Evolutionary conservation across 2,329 filamentous ascomycete species (phyloP).

Genomic region (Epichloe scottii): DNA sequence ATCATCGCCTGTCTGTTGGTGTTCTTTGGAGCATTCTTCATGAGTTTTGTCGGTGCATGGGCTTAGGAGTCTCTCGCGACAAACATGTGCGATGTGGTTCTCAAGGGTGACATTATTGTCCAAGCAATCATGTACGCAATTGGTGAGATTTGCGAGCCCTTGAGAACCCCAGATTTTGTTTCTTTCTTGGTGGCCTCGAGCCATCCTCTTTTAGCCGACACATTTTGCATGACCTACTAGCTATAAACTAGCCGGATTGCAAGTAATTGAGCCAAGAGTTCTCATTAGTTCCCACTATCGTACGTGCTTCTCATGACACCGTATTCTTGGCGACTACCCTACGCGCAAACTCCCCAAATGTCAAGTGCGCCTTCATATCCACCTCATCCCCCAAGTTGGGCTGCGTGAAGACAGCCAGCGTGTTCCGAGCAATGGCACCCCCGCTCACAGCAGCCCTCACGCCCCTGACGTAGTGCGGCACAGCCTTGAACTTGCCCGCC

Average conservation of each 20-base stretch:
- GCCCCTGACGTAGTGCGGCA: conserved; percentile 88
- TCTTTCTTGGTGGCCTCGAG: background rate
- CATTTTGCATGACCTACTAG: too few species aligned
- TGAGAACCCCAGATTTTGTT: background rate
- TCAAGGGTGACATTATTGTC: background rate
- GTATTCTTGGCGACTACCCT: conserved; percentile 49
- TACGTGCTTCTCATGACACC: conserved; percentile 20
- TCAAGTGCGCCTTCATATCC: conserved; percentile 52
- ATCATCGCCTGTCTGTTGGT: conserved; percentile 44
- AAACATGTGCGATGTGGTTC: background rate
- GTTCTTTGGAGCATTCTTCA: conserved; percentile 45
- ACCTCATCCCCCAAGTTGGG: conserved; percentile 77
- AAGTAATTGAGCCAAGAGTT: too few species aligned
- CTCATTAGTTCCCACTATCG: background rate
- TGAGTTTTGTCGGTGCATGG: conserved; percentile 54
- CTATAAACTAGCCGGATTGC: too few species aligned
- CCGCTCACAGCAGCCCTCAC: conserved; percentile 42
- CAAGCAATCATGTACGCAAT: background rate
- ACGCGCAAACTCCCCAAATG: conserved; percentile 65
- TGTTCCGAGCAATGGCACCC: conserved; percentile 62
- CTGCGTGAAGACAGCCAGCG: conserved; percentile 92
- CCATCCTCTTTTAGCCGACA: background rate
- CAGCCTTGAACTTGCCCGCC: conserved; percentile 78
- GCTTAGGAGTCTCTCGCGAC: conserved; percentile 24
- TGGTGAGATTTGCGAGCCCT: background rate